Evolutionary conservation across 176 grass and related monocot genomes (phyloP).

Genomic region (Zea luxurians): DNA sequence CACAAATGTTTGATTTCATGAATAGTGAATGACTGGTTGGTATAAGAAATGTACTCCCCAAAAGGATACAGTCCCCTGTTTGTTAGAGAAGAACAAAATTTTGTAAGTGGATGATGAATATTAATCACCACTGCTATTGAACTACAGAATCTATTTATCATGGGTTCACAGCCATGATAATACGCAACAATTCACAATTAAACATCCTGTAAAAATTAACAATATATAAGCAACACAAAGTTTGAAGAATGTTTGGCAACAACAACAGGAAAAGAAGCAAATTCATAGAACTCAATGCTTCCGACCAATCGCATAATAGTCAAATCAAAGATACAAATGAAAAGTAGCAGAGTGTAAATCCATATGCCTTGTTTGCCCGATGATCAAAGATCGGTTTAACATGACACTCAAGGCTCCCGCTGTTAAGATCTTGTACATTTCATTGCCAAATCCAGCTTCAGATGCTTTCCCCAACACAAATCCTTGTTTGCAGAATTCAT

Average conservation of each 20-base stretch:
- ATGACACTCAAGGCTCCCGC: constrained; percentile 85
- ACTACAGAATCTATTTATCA: not conserved
- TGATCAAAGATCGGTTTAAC: constrained; percentile 93
- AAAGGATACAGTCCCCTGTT: constrained; percentile 78
- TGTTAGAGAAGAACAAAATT: constrained; percentile 16
- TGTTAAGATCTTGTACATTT: constrained; percentile 97
- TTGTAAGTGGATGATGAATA: constrained; percentile 18
- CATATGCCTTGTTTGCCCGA: constrained; percentile 94
- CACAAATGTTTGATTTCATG: constrained; percentile 90
- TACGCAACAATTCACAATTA: not conserved
- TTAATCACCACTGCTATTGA: not conserved
- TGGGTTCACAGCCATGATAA: not conserved
- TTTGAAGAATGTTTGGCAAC: not conserved
- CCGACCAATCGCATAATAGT: not conserved
- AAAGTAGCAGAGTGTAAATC: constrained; percentile 51
- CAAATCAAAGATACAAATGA: constrained; percentile 38
- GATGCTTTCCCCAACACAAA: constrained; percentile 96
- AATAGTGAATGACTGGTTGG: constrained; percentile 72
- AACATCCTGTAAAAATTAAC: not conserved
- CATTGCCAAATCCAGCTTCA: constrained; percentile 94
- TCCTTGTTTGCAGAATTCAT: constrained; percentile 83
- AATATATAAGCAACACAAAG: not conserved
- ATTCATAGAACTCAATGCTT: not conserved
- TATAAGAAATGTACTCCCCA: constrained; percentile 79
- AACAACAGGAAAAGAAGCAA: not conserved